Conservation (phyloP, 2,329 filamentous ascomycete species). For the Colletotrichum gigasporum region DNA sequence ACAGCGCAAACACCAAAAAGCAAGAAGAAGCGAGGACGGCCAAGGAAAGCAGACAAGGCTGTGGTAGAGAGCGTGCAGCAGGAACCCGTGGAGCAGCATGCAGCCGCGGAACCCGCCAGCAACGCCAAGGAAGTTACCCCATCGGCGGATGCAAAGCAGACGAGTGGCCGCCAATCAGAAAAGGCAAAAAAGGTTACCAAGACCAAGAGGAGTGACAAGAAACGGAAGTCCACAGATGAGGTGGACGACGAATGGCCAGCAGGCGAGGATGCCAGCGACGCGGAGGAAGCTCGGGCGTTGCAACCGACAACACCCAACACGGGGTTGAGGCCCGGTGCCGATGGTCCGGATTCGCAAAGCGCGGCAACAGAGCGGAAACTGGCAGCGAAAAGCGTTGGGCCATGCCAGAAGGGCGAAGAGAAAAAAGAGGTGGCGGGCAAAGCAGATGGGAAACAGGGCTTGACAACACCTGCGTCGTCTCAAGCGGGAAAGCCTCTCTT, state of each 20-base stretch:
- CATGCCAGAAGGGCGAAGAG: constrained; percentile 6
- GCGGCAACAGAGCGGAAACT: neutral
- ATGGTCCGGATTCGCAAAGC: constrained; percentile 1
- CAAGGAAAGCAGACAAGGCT: constrained; percentile 46
- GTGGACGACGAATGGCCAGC: neutral
- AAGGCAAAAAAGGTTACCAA: neutral
- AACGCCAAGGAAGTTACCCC: neutral
- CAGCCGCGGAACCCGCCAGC: neutral
- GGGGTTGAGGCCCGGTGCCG: neutral
- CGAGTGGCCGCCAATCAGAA: neutral
- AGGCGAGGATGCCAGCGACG: neutral
- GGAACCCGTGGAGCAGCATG: neutral
- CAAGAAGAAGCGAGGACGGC: constrained; percentile 46
- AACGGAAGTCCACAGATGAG: neutral
- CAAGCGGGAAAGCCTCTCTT: constrained; percentile 51
- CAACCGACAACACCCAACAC: constrained; percentile 15
- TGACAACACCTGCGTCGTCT: constrained; percentile 16
- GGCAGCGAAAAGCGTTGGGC: neutral
- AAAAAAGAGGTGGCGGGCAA: constrained; percentile 26
- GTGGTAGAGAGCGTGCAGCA: constrained; percentile 20
- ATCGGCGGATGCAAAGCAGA: neutral
- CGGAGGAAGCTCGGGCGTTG: constrained; percentile 6
- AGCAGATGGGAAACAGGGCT: constrained; percentile 25
- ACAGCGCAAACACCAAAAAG: constrained; percentile 3
- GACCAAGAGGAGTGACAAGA: neutral